These are phyloP conservation scores for Debaryomycetaceae sp. DNA, from an alignment of 1,139 yeast genomes.

Conservation along the genomic window DNA sequence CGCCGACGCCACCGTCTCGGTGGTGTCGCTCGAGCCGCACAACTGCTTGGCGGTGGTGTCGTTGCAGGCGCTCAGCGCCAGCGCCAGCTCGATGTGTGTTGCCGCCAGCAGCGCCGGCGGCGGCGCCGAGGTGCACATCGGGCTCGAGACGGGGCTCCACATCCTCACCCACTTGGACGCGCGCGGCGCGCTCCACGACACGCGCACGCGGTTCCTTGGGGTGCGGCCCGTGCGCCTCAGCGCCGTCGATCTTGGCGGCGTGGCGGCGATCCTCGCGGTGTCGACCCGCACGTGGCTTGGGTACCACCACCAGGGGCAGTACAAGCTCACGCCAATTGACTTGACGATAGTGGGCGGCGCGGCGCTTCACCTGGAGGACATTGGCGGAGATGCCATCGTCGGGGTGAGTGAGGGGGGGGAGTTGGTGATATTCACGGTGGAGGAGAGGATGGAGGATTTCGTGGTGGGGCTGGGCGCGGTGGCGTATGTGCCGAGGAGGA, in stretches of 20 bases:
- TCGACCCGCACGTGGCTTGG: conserved; percentile 42
- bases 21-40: conserved; percentile 63
- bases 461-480: conserved; percentile 40
- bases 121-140: conserved; percentile 54
- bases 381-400: conserved; percentile 56
- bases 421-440: conserved; percentile 58
- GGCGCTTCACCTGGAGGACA: conserved; percentile 62
- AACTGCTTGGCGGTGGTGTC: conserved; percentile 59
- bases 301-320: conserved; percentile 20
- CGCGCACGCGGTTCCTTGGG: conserved; percentile 74
- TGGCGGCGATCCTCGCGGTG: conserved; percentile 29
- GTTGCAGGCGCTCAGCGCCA: conserved; percentile 65
- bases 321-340: conserved; percentile 41
- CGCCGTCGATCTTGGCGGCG: conserved; percentile 20
- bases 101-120: conserved; percentile 31
- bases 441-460: conserved; percentile 43
- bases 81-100: conserved; percentile 49
- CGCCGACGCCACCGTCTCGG: conserved; percentile 65
- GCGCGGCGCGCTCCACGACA: conserved; percentile 60
- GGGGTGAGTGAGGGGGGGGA: conserved; percentile 49
- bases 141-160: conserved; percentile 79
- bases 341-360: conserved; percentile 32
- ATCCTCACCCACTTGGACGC: conserved; percentile 57
- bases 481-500: conserved; percentile 50
- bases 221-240: conserved; percentile 55